A percentile compares a stretch with the other conserved stretches of the same genome.
These are phyloP conservation scores for Solanum chacoense DNA, from an alignment of 305 asterid genomes.

Conservation along the genomic window DNA sequence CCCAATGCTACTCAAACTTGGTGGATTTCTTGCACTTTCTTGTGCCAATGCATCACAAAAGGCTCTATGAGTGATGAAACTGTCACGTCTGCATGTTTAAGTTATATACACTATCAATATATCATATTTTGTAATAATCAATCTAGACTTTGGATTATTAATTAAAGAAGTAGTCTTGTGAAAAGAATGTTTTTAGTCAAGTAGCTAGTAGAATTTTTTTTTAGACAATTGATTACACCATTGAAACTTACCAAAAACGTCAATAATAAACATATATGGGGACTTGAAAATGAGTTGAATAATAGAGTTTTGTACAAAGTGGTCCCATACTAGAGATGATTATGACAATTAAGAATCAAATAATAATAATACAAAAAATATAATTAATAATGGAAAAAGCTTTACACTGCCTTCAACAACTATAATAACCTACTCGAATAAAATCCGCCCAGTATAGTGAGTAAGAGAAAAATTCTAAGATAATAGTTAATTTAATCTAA, in stretches of 20 bases:
- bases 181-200: not conserved
- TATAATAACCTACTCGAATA: not conserved
- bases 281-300: not conserved
- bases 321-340: not conserved
- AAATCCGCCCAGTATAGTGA: no score
- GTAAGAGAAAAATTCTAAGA: not conserved
- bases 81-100: slow-evolving; percentile 52
- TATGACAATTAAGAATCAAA: not conserved
- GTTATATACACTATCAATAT: not conserved
- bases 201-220: not conserved
- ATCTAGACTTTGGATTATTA: not conserved
- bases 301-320: not conserved
- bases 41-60: slow-evolving; percentile 89
- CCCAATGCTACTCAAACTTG: slow-evolving; percentile 41
- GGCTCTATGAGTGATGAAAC: slow-evolving; percentile 81
- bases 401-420: not conserved
- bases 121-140: not conserved
- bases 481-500: not conserved
- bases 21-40: slow-evolving; percentile 61
- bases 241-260: not conserved
- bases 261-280: not conserved
- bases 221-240: not conserved
- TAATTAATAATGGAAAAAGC: not conserved
- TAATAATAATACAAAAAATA: not conserved
- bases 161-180: not conserved